Evolutionary conservation across 2,329 filamentous ascomycete genomes (phyloP).

Genomic region (Arthrobotrys conoides): DNA sequence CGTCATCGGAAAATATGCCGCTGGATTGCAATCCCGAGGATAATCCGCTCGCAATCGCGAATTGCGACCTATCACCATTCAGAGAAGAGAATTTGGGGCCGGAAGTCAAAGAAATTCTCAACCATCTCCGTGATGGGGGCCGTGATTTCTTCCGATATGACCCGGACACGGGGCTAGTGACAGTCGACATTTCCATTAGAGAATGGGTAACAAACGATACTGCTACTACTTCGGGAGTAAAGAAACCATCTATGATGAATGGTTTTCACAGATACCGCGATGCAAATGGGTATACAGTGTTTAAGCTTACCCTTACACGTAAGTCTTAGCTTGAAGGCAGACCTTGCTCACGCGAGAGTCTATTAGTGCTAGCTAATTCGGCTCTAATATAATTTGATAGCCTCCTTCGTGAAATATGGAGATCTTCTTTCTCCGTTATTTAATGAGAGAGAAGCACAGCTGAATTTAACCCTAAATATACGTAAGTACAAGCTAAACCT

Average conservation of each 20-base stretch:
- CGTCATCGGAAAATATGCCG: neutral
- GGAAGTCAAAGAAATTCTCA: constrained; percentile 43
- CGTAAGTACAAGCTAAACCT: constrained; percentile 8
- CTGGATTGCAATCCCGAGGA: neutral
- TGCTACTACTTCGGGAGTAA: neutral
- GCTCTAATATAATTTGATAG: constrained; percentile 1
- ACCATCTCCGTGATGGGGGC: constrained; percentile 22
- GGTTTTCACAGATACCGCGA: constrained; percentile 27
- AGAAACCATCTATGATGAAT: neutral
- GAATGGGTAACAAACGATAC: constrained; percentile 38
- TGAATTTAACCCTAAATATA: constrained; percentile 21
- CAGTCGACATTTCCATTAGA: constrained; percentile 48
- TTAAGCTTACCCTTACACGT: constrained; percentile 25
- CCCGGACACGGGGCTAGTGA: neutral
- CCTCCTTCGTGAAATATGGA: constrained; percentile 42
- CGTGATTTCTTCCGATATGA: constrained; percentile 45
- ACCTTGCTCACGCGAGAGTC: too few species aligned
- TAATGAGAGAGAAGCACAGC: constrained; percentile 27
- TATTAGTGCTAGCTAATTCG: too few species aligned
- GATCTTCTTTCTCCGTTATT: constrained; percentile 27
- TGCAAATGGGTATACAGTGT: constrained; percentile 21
- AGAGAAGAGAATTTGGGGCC: constrained; percentile 8
- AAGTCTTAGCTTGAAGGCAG: too few species aligned
- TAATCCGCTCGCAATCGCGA: too few species aligned
- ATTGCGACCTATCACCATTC: neutral